A percentile compares a stretch with the other conserved stretches of the same genome.
Conservation (phyloP, 768 basidiomycete species). For the Panaeolus papilionaceus region DNA sequence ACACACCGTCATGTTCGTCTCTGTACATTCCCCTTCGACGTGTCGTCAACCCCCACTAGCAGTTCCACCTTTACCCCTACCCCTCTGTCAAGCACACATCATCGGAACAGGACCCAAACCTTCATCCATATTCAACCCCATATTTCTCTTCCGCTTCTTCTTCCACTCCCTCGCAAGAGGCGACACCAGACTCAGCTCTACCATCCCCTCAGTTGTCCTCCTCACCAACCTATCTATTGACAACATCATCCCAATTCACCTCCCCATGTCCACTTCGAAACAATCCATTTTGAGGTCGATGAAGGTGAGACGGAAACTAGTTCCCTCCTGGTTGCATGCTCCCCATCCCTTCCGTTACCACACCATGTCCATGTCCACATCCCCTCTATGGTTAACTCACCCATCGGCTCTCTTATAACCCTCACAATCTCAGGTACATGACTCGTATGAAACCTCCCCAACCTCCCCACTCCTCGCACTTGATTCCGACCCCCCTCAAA, state of each 20-base stretch:
- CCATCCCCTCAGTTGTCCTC: background rate
- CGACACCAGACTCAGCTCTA: no score
- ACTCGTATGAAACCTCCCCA: slow-evolving; percentile 12
- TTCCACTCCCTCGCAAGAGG: no score
- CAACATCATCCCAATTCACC: background rate
- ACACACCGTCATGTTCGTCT: background rate
- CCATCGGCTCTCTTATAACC: background rate
- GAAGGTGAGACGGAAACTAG: background rate
- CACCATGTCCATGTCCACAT: background rate
- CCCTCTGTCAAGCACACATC: background rate
- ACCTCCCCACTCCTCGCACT: background rate
- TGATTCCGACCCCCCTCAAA: background rate
- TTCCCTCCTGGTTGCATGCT: background rate
- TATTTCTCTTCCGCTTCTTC: no score
- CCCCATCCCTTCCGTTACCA: background rate
- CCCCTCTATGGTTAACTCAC: background rate
- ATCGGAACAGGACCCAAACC: background rate
- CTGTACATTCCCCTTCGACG: no score
- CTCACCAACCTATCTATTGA: background rate
- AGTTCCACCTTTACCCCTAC: background rate
- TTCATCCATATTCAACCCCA: no score
- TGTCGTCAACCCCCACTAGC: no score
- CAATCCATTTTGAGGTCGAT: background rate
- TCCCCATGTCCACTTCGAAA: background rate
- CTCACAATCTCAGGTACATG: slow-evolving; percentile 4